Conservation (phyloP, 2,329 filamentous ascomycete species). For the Cercospora nicotianae region DNA sequence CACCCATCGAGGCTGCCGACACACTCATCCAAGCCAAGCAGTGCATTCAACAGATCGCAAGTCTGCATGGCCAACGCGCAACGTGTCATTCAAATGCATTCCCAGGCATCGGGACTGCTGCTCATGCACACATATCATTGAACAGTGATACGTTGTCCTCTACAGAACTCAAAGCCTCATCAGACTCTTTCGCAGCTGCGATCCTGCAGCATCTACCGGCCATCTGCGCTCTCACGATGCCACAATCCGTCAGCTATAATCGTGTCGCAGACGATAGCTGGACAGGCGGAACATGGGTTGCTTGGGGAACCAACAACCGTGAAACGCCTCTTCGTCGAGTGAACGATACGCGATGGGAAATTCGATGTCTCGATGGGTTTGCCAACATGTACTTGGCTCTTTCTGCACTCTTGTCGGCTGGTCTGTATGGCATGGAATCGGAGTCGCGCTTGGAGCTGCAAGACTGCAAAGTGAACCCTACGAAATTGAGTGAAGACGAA, state of each 20-base stretch:
- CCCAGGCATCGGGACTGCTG: conserved; percentile 60
- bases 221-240: conserved; percentile 68
- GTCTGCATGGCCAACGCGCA: conserved; percentile 62
- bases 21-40: conserved; percentile 69
- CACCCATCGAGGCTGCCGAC: conserved; percentile 69
- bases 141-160: conserved; percentile 40
- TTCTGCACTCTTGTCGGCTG: conserved; percentile 61
- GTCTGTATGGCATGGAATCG: conserved; percentile 55
- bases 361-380: conserved; percentile 75
- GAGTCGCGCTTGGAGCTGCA: conserved; percentile 49
- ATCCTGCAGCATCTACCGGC: conserved; percentile 65
- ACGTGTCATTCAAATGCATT: conserved; percentile 75
- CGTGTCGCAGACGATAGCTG: conserved; percentile 68
- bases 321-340: conserved; percentile 72
- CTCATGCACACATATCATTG: conserved; percentile 70
- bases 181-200: conserved; percentile 67
- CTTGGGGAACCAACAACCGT: conserved; percentile 80
- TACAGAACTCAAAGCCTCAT: conserved; percentile 42
- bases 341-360: conserved; percentile 54
- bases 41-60: conserved; percentile 65
- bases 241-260: conserved; percentile 66
- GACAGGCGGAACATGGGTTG: conserved; percentile 75
- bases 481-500: conserved; percentile 50
- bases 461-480: conserved; percentile 60
- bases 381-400: conserved; percentile 76